Conservation (phyloP, 2,329 filamentous ascomycete genomes). For the Aspergillus felis region DNA sequence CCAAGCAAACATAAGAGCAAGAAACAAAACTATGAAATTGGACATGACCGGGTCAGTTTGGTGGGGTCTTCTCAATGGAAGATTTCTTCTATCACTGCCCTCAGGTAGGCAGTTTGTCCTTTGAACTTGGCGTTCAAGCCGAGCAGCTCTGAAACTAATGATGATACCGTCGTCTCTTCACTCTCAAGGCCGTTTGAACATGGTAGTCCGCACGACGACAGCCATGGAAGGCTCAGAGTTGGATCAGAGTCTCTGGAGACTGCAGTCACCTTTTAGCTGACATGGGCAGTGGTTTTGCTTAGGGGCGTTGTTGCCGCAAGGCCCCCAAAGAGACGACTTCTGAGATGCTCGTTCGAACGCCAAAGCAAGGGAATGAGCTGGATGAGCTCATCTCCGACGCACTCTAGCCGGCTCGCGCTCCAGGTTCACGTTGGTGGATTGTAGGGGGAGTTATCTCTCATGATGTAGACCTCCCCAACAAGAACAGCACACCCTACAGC, state of each 20-base stretch:
- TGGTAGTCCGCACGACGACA: background rate
- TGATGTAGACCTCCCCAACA: constrained; percentile 61
- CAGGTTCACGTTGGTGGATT: background rate
- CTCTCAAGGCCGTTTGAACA: background rate
- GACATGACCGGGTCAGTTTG: no score
- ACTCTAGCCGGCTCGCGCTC: background rate
- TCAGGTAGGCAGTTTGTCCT: background rate
- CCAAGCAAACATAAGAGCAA: background rate
- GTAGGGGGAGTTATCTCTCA: background rate
- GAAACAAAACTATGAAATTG: background rate
- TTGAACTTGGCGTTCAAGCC: background rate
- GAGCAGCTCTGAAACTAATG: background rate
- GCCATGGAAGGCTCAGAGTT: background rate
- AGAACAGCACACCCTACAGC: constrained; percentile 59
- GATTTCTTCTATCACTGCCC: background rate
- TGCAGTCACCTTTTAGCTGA: background rate
- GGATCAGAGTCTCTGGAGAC: background rate
- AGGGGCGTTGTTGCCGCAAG: background rate
- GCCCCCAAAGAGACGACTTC: background rate
- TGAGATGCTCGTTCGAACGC: background rate
- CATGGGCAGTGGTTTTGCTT: background rate
- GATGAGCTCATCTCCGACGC: background rate
- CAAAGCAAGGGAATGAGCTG: background rate
- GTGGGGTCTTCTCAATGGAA: background rate
- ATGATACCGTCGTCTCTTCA: background rate